Percentiles rank a stretch among this genome's conserved stretches.
Conservation (phyloP, 306 rosid species). For the Ceratonia siliqua region DNA sequence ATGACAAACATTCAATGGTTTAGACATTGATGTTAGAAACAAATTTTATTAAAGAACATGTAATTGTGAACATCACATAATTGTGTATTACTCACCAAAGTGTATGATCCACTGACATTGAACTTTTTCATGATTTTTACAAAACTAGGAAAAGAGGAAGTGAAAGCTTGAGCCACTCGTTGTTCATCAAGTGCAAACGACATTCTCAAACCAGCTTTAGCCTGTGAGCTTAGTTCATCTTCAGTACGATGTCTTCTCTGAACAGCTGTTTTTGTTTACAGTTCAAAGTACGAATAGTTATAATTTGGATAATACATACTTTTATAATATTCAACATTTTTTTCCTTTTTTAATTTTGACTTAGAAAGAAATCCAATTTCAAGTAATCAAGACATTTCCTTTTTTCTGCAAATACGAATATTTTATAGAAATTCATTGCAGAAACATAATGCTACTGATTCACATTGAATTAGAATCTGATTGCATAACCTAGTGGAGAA, state of each 20-base stretch:
- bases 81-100: constrained; percentile 61
- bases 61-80: constrained; percentile 10
- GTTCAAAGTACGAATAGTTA: constrained; percentile 38
- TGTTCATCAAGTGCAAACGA: constrained; percentile 78
- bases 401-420: not conserved
- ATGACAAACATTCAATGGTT: constrained; percentile 26
- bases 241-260: constrained; percentile 57
- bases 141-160: constrained; percentile 77
- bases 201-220: constrained; percentile 70
- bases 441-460: constrained; percentile 2
- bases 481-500: constrained; percentile 9
- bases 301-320: constrained; percentile 22
- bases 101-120: constrained; percentile 87
- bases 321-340: constrained; percentile 5
- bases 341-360: constrained; percentile 20
- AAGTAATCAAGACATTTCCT: constrained; percentile 9
- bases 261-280: constrained; percentile 53
- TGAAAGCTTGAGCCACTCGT: constrained; percentile 71
- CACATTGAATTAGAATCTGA: constrained; percentile 16
- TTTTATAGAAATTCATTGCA: constrained; percentile 20
- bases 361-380: constrained; percentile 11
- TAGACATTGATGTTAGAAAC: constrained; percentile 18
- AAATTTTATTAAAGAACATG: not conserved
- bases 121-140: constrained; percentile 93
- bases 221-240: constrained; percentile 61